Base-by-base conservation (phyloP, 106 monocot genomes). In the Apostasia shenzhenica region DNA sequence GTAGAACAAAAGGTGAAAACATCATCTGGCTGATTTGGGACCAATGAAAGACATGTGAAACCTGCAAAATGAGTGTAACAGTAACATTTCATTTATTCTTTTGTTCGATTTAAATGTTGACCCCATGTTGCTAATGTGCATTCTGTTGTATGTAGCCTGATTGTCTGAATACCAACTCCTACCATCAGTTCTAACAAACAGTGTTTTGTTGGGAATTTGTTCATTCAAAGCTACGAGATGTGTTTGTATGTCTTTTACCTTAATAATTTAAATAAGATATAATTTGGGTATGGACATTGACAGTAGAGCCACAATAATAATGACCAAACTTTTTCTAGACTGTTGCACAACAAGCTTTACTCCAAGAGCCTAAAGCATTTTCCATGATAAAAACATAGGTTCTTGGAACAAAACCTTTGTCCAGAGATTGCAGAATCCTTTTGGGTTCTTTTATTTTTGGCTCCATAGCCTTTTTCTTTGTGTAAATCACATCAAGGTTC, bases 181-280 rank as follows among this genome's bases (percentile, higher is more conserved):
- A 14, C n/a, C 11, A 55, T 55, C 0, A 13, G 55, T 10, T 11
- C 11, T 1, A n/a, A 55, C 11, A n/a, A 14, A 55, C 3, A 55
- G n/a, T 55, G 9, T n/a, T 55, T 55, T 55, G 55, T 55, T 55
- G 55, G 55, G 14, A 55, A 55, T 55, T 55, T 55, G 55, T n/a
- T 14, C 55, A 55, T n/a, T 14, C 14, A 14, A 55, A 55, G 55
- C 14, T 13, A 55, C n/a, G 14, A n/a, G 14, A 55, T 10, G 14
- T 55, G 55, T 55, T 11, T 55, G 55, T 55, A 55, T 55, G 55
- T 10, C 14, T 55, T 11, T 55, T 55, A 11, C 4, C 55, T 14
- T 55, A 55, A 4, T 55, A 13, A n/a, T 11, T 55, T 3, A n/a
- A 51, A 4, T 4, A 51, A n/a, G n/a, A n/a, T n/a, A n/a, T n/a